Evolutionary conservation across 192 early-diverging fungal species (phyloP).

Genomic region (Gigaspora rosea): DNA sequence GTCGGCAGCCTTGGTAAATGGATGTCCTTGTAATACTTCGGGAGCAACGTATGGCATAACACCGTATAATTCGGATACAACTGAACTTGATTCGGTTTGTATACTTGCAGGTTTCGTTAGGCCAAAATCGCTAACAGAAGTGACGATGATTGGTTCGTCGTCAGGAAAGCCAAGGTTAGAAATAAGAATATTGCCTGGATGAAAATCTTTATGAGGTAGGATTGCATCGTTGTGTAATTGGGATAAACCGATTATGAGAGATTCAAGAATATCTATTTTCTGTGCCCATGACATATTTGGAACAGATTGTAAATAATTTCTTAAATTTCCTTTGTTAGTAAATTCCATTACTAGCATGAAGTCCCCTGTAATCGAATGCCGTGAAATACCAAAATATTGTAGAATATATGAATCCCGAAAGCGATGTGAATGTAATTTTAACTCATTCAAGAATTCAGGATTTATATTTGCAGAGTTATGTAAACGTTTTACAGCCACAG

Average conservation of each 20-base stretch:
- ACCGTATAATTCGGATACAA: slow-evolving; percentile 21
- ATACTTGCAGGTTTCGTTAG: background rate
- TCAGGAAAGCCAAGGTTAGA: background rate
- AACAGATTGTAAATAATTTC: background rate
- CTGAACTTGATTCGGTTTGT: background rate
- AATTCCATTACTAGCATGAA: background rate
- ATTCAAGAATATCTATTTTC: background rate
- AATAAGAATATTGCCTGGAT: slow-evolving; percentile 6
- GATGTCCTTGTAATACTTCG: slow-evolving; percentile 29
- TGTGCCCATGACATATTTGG: background rate
- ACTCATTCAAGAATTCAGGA: no score
- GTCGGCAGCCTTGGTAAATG: slow-evolving; percentile 12
- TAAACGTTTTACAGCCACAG: slow-evolving; percentile 3
- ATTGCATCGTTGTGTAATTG: background rate
- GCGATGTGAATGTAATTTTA: background rate
- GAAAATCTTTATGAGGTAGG: slow-evolving; percentile 6
- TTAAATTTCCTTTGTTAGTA: background rate
- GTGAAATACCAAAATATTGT: background rate
- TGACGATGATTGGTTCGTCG: background rate
- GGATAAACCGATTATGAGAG: background rate
- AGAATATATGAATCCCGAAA: background rate
- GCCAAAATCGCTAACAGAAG: background rate
- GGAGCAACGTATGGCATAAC: slow-evolving; percentile 40
- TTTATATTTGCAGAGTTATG: background rate
- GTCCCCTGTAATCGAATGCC: background rate